These are phyloP conservation scores for Ogataea pignaliae DNA, from an alignment of 805 yeast species.

Conservation along the genomic window DNA sequence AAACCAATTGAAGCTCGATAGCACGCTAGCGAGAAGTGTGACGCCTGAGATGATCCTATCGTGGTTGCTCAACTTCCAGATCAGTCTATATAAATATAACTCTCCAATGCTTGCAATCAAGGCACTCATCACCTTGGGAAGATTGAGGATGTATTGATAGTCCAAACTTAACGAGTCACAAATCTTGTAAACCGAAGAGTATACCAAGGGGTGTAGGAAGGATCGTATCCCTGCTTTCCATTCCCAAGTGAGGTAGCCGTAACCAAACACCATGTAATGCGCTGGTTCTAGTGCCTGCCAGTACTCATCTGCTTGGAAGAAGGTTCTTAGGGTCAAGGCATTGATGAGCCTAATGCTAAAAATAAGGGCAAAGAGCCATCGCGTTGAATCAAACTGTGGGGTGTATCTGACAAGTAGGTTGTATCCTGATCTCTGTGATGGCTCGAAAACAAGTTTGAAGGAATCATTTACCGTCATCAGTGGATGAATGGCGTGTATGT, in stretches of 20 bases:
- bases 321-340: constrained; percentile 62
- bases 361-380: constrained; percentile 11
- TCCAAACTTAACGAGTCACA: constrained; percentile 31
- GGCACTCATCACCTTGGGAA: constrained; percentile 71
- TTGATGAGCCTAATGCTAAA: constrained; percentile 52
- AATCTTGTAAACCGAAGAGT: constrained; percentile 41
- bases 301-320: constrained; percentile 94
- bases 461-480: too few species aligned
- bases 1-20: constrained; percentile 79
- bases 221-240: constrained; percentile 78
- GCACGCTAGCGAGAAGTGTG: constrained; percentile 47
- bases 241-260: constrained; percentile 92
- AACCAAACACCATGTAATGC: constrained; percentile 65
- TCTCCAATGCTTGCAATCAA: constrained; percentile 72
- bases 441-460: too few species aligned
- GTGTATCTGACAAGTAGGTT: too few species aligned
- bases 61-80: constrained; percentile 26
- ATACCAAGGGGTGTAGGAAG: constrained; percentile 73
- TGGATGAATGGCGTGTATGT: too few species aligned
- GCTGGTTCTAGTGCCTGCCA: constrained; percentile 95
- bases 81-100: constrained; percentile 46
- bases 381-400: too few species aligned
- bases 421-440: too few species aligned
- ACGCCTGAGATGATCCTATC: constrained; percentile 10
- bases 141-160: constrained; percentile 37